Conservation (phyloP, 2,329 filamentous ascomycete genomes). For the Rasamsonia emersonii region DNA sequence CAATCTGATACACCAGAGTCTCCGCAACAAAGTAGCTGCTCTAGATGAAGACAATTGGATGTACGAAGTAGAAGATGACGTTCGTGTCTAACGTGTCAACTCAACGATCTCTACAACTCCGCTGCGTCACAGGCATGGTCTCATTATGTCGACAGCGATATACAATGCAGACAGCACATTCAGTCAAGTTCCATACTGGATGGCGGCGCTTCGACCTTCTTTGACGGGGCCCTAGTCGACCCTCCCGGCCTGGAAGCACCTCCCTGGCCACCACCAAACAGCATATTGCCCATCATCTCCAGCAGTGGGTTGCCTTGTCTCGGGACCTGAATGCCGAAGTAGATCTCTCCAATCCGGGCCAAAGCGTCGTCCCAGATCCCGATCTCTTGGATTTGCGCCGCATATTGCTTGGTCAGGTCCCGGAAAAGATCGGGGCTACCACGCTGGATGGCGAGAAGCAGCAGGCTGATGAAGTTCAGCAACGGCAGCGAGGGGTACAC, state of each 20-base stretch:
- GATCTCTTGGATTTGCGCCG: conserved; percentile 65
- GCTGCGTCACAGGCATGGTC: conserved; percentile 7
- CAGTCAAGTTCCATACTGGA: conserved; percentile 39
- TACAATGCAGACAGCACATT: conserved; percentile 4
- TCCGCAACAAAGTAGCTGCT: conserved; percentile 63
- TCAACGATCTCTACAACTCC: neutral
- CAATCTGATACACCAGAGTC: conserved; percentile 58
- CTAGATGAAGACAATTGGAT: conserved; percentile 85
- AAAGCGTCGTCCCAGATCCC: conserved; percentile 73
- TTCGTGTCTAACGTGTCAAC: conserved; percentile 14
- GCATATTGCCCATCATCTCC: conserved; percentile 96
- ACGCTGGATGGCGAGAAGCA: conserved; percentile 76
- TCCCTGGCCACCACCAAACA: conserved; percentile 62
- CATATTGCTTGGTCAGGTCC: conserved; percentile 75
- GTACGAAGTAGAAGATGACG: conserved; percentile 62
- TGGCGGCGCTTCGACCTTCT: conserved; percentile 40
- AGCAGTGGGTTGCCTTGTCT: conserved; percentile 85
- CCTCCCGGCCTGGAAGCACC: conserved; percentile 36
- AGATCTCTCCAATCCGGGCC: conserved; percentile 87
- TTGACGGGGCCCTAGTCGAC: conserved; percentile 28
- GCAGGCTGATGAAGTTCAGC: conserved; percentile 82
- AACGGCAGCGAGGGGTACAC: conserved; percentile 89
- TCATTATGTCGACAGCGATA: conserved; percentile 1
- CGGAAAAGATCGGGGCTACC: conserved; percentile 70
- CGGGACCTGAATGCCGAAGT: conserved; percentile 85